These are phyloP conservation scores for Fomitopsis schrenkii DNA, from an alignment of 1,284 basidiomycete genomes.

Conservation along the genomic window DNA sequence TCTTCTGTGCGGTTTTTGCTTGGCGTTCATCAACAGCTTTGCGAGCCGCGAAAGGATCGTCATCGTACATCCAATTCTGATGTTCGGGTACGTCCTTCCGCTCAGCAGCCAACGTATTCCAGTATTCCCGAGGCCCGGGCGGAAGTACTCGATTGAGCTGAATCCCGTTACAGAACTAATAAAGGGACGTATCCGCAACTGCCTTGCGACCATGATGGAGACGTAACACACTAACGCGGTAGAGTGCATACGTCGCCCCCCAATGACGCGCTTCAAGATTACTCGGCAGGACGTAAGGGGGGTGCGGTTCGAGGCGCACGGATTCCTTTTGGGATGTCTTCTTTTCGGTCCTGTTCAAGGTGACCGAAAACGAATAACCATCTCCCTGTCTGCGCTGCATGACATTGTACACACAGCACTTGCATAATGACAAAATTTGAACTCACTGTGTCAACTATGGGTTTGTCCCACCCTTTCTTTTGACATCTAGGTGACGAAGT, in stretches of 20 bases:
- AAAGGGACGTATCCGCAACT: background rate
- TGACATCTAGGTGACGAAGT: constrained; percentile 57
- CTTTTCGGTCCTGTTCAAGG: constrained; percentile 59
- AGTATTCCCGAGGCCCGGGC: constrained; percentile 79
- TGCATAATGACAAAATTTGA: background rate
- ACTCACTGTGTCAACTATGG: constrained; percentile 68
- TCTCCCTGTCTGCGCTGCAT: constrained; percentile 41
- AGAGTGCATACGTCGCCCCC: constrained; percentile 85
- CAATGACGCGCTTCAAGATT: constrained; percentile 80
- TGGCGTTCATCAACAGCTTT: constrained; percentile 66
- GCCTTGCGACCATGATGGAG: background rate
- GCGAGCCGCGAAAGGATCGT: constrained; percentile 79
- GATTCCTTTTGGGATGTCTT: constrained; percentile 67
- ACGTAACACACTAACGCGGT: constrained; percentile 58
- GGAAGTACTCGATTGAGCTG: constrained; percentile 79
- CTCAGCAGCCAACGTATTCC: constrained; percentile 71
- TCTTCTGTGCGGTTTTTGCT: constrained; percentile 45
- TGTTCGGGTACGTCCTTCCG: constrained; percentile 68
- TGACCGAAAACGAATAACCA: constrained; percentile 61
- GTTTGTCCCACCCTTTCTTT: constrained; percentile 83
- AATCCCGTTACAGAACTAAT: constrained; percentile 76
- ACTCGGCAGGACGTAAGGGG: constrained; percentile 56
- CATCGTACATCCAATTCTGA: constrained; percentile 81
- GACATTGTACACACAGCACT: constrained; percentile 16
- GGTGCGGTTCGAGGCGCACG: constrained; percentile 72